Percentiles rank a stretch among this genome's conserved stretches.
These are phyloP conservation scores for grape (Vitis vinifera) DNA, from an alignment of 164 flowering plant species.

Conservation along the genomic window ASM3070453v1 NC_081812.1:11911501-11912000, in stretches of 20 bases:
- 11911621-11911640: constrained; percentile 23
- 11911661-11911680: constrained; percentile 21
- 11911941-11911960: too few relatives aligned
- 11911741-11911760: constrained; percentile 11
- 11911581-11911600: constrained; percentile 18
- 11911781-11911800: constrained; percentile 15
- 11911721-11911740: constrained; percentile 17
- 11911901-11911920: not conserved
- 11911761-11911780: not conserved
- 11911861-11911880: not conserved
- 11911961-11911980: not conserved
- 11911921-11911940: not conserved
- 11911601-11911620: constrained; percentile 27
- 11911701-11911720: constrained; percentile 20
- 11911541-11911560: not conserved
- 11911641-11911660: constrained; percentile 26
- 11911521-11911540: not conserved
- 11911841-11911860: not conserved
- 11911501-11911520: not conserved
- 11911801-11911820: constrained; percentile 10
- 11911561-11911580: too few relatives aligned
- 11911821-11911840: not conserved
- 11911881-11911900: constrained; percentile 4
- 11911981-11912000: not conserved
- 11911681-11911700: constrained; percentile 15